Evolutionary conservation across 306 rosid species (phyloP), one percentile per base, ranked within the genome.

Genomic region (Castanopsis chinensis): DNA sequence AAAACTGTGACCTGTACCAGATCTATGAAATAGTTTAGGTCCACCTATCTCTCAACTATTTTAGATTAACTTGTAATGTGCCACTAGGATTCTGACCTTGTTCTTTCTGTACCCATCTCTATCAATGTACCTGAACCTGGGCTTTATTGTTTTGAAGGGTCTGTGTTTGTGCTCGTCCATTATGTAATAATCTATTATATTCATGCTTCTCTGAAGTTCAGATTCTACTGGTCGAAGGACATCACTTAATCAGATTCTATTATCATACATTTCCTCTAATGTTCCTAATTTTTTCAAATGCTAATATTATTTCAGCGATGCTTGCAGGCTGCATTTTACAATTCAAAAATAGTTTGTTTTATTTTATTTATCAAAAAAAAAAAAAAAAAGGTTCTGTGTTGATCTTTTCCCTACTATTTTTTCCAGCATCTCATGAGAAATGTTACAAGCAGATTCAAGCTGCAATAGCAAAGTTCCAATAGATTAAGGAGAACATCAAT

Each of bases 401-500:
- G 68, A 74, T 76, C 54, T 69, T 87, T 76, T 85, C 72, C 61
- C 78, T 76, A 71, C 73, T 69, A 65, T 49, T 52, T 81, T 71
- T 85, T 73, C 70, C 88, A 92, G 99, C 91, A 51, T 95, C 98
- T 14, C 97, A 96, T 63, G 97, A 91, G 88, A 95, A 89, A 82
- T 89, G 91, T 86, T 91, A 93, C 87, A 92, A 93, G 91, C 99
- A 95, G 86, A 91, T 95, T 87, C 97, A 95, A 86, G 96, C 96
- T 84, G 92, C 97, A 64, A 86, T 95, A 74, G 94, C 96, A 8
- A 95, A 92, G 83, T 95, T 80, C 80, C 90, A 89, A 35, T 98
- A 95, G 78, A 90, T 95, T 58, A 95, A 95, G 88, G 99, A 95
- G 75, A 92, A 93, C 86, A 86, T 93, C 82, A 95, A 91, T 54